Conservation (phyloP, 2,329 filamentous ascomycete species). For the Endoconidiophora polonica region DNA sequence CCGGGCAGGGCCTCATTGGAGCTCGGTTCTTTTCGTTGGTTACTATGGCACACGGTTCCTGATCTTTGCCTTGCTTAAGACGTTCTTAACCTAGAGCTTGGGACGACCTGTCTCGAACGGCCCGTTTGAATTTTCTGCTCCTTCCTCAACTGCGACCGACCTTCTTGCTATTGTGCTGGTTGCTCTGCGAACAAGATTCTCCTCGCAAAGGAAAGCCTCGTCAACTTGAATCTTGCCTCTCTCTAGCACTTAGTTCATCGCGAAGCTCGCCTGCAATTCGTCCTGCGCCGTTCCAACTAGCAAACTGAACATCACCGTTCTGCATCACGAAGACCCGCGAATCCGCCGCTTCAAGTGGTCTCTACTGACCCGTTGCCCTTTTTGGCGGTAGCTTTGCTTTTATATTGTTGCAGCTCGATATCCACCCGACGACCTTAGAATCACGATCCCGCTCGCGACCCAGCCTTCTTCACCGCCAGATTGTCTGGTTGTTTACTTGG, state of each 20-base stretch:
- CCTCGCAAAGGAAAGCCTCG: background rate
- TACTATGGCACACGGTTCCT: slow-evolving; percentile 8
- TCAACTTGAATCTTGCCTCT: too few relatives aligned
- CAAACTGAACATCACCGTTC: background rate
- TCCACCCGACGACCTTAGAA: background rate
- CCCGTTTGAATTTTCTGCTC: background rate
- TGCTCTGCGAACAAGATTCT: background rate
- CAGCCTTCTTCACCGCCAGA: background rate
- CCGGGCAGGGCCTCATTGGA: slow-evolving; percentile 1
- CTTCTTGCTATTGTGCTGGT: background rate
- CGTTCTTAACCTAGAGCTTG: background rate
- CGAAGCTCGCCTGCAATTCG: too few relatives aligned
- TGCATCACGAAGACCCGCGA: background rate
- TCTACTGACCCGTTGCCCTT: background rate
- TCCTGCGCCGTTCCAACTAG: too few relatives aligned
- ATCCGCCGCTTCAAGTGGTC: too few relatives aligned
- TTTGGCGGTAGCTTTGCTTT: background rate
- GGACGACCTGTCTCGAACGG: background rate
- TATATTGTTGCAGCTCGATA: background rate
- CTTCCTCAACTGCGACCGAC: background rate
- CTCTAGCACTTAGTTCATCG: too few relatives aligned
- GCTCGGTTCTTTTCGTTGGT: slow-evolving; percentile 10
- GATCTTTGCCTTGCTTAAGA: background rate
- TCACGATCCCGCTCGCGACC: background rate
- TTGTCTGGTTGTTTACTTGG: background rate